Evolutionary conservation across 768 basidiomycete species (phyloP), one percentile per base, ranked within the genome.

Genomic region (Rhizopogon vesiculosus): DNA sequence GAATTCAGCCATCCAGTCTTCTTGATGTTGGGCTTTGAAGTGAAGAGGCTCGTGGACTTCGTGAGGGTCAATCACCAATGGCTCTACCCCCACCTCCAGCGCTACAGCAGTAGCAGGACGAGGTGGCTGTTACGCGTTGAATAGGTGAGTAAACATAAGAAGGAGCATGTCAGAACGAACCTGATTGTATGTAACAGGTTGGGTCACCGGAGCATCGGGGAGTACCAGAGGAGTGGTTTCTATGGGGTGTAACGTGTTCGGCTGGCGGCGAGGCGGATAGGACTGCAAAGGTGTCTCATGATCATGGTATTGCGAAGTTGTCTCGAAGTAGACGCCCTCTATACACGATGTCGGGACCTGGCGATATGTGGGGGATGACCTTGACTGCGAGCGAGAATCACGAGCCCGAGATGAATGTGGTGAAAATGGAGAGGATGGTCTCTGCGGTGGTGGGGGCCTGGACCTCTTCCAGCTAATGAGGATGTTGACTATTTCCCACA

Each of bases 1-100:
- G 93, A 76, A 22, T 77, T 81, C 87, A 90, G 90, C 59, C 89
- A 85, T 1, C 87, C 89, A 64, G 22, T 22, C 22, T 22, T 22
- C 22, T 22, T 87, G 87, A 46, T 78, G 76, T 54, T 83, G 84
- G 2, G 93, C 93, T 54, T 79, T 76, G 53, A 80, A 79, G n/a
- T 93, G 80, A 25, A 93, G 76, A 22, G 74, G 70, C 31, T 7
- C 31, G 6, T 10, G 29, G 45, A 18, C 45, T 33, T 46, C 45
- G 12, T 46, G 3, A 5, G 45, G 45, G 18, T 46, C 45, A 33
- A 46, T 33, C 7, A 7, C 45, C 25, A 25, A 5, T 25, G 25
- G 25, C 25, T 25, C 25, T 4, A 25, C 25, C 25, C 3, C 25
- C 4, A 4, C 10, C 28, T n/a, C 45, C 2, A 7, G 18, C 7